A percentile compares a stretch with the other conserved stretches of the same genome.
Evolutionary conservation across 1,284 basidiomycete species (phyloP).

Genomic region (Ceratobasidium theobromae): DNA sequence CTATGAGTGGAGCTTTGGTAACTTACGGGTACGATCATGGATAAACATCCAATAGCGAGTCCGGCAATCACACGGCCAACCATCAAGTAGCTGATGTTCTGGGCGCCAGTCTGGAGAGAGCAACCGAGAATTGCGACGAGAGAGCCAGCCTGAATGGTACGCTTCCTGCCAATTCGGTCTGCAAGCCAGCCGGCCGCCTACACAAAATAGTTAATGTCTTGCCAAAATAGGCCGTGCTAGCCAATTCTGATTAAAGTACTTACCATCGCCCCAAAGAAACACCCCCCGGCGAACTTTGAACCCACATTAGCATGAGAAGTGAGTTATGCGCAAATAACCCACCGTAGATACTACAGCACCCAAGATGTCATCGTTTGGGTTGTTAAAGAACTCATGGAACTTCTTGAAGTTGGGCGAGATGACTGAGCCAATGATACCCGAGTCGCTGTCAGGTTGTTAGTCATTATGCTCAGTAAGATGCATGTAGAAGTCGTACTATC

Average conservation of each 20-base stretch:
- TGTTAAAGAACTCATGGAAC: constrained; percentile 41
- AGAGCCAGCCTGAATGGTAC: constrained; percentile 42
- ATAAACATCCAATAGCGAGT: constrained; percentile 41
- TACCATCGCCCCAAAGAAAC: constrained; percentile 37
- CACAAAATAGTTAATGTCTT: not conserved
- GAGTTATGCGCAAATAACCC: not conserved
- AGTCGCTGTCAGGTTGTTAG: constrained; percentile 35
- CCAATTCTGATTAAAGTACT: no score
- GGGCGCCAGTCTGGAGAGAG: constrained; percentile 41
- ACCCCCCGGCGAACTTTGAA: constrained; percentile 40
- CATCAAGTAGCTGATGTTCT: constrained; percentile 43
- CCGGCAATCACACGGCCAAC: constrained; percentile 44
- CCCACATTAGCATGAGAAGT: not conserved
- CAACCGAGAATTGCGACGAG: constrained; percentile 41
- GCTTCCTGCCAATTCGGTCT: constrained; percentile 41
- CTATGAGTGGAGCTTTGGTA: constrained; percentile 33
- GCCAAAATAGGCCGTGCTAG: no score
- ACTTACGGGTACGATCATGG: constrained; percentile 41
- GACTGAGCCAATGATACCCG: constrained; percentile 37
- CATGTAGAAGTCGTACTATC: constrained; percentile 37
- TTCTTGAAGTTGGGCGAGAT: constrained; percentile 30
- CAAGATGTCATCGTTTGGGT: constrained; percentile 29
- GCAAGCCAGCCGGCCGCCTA: constrained; percentile 35
- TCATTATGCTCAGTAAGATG: not conserved
- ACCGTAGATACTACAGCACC: constrained; percentile 41